Evolutionary conservation across 2,329 filamentous ascomycete genomes (phyloP).

Genomic region (Colletotrichum camelliae): DNA sequence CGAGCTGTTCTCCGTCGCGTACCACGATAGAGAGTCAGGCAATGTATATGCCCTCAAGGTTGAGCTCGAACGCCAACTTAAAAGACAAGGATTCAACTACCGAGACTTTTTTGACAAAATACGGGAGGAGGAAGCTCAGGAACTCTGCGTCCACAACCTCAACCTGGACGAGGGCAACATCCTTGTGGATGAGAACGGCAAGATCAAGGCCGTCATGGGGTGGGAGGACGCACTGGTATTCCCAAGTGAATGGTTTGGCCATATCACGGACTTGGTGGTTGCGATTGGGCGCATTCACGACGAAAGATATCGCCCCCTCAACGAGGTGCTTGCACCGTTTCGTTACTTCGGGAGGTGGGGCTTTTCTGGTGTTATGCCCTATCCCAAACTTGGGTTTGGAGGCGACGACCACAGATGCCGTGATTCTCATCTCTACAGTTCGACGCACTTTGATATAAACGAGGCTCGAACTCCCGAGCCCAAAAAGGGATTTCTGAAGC

Average conservation of each 20-base stretch:
- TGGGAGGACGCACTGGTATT: constrained; percentile 16
- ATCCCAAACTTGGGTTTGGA: neutral
- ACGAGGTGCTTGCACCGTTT: neutral
- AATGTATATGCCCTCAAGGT: neutral
- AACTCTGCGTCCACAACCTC: neutral
- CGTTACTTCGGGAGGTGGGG: neutral
- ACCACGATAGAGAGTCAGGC: neutral
- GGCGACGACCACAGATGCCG: neutral
- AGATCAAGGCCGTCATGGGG: constrained; percentile 10
- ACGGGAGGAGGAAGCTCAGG: neutral
- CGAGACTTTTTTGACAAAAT: neutral
- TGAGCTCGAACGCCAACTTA: neutral
- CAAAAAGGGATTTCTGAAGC: neutral
- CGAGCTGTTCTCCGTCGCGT: neutral
- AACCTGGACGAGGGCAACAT: constrained; percentile 13
- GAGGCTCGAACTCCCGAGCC: neutral
- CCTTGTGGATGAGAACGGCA: neutral
- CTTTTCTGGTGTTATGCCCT: neutral
- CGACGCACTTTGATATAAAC: neutral
- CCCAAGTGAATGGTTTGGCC: neutral
- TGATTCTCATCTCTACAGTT: neutral
- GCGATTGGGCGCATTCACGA: neutral
- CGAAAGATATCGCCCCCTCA: neutral
- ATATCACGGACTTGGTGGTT: neutral
- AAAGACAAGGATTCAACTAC: neutral